phyloP scores from a whole-genome alignment of 768 basidiomycete species.

The Suillus bovinus region DNA sequence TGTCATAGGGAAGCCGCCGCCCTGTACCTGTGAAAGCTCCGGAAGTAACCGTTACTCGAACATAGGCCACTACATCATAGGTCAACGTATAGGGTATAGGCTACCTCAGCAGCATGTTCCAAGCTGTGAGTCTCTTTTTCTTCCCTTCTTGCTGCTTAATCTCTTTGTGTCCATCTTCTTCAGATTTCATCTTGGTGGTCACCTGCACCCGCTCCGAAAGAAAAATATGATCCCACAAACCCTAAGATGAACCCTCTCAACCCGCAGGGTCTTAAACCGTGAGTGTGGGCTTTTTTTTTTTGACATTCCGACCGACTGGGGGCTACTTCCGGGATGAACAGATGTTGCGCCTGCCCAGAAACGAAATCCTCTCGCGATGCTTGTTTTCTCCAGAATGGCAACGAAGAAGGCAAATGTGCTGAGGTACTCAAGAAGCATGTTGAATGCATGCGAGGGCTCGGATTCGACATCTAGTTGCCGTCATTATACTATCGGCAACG shows the following conservation, averaged over 20 bases:
- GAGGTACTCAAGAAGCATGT: conserved; percentile 79
- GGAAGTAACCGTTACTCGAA: not conserved
- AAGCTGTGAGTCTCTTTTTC: not conserved
- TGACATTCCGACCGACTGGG: not conserved
- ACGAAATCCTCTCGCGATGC: conserved; percentile 93
- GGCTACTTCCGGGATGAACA: conserved; percentile 31
- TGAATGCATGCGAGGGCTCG: conserved; percentile 87
- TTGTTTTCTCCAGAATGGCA: conserved; percentile 77
- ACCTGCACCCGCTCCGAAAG: conserved; percentile 30
- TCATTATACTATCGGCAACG: not conserved
- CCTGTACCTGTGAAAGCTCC: not conserved
- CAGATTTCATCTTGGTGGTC: conserved; percentile 64
- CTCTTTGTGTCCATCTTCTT: not conserved
- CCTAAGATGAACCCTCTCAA: conserved; percentile 88
- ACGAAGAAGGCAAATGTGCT: conserved; percentile 78
- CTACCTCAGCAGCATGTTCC: not conserved
- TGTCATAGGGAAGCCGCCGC: too few species aligned
- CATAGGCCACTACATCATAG: not conserved
- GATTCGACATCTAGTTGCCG: conserved; percentile 71
- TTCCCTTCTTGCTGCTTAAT: not conserved
- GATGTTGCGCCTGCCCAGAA: conserved; percentile 95
- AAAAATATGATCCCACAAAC: conserved; percentile 69
- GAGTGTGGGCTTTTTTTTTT: conserved; percentile 30
- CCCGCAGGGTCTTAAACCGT: conserved; percentile 96
- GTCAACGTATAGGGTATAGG: too few species aligned